These are phyloP conservation scores for Saccharomycopsis guyanensis DNA, from an alignment of 805 yeast species.

Conservation along the genomic window DNA sequence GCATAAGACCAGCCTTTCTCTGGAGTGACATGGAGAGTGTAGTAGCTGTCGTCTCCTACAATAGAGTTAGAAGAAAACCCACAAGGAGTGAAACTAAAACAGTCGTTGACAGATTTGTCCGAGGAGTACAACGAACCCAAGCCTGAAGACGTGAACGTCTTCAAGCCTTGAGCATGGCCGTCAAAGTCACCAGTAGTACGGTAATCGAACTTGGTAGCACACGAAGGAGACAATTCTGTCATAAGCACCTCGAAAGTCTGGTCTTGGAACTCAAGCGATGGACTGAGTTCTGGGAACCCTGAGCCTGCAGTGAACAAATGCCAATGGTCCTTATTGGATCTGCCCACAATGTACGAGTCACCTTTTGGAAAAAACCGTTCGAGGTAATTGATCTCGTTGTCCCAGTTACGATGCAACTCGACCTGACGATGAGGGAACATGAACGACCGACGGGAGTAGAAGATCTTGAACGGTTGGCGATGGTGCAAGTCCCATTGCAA, in stretches of 20 bases:
- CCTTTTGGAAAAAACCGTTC: conserved; percentile 58
- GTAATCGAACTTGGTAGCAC: conserved; percentile 53
- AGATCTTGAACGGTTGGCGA: conserved; percentile 52
- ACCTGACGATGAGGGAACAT: conserved; percentile 86
- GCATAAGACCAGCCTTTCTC: conserved; percentile 94
- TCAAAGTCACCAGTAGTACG: conserved; percentile 47
- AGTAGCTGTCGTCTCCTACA: conserved; percentile 53
- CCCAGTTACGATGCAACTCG: conserved; percentile 80
- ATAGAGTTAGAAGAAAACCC: conserved; percentile 90
- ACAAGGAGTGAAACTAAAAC: conserved; percentile 89
- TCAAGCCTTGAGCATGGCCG: conserved; percentile 75
- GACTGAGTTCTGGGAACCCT: neutral
- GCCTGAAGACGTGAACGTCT: conserved; percentile 55
- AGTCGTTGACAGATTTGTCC: conserved; percentile 48
- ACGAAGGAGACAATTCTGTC: conserved; percentile 66
- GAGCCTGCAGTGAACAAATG: conserved; percentile 65
- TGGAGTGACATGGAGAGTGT: conserved; percentile 90
- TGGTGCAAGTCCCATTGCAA: conserved; percentile 34
- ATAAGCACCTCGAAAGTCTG: conserved; percentile 84
- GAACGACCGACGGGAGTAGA: conserved; percentile 86
- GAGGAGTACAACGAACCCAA: conserved; percentile 53
- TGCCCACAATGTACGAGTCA: conserved; percentile 70
- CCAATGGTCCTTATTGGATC: conserved; percentile 82
- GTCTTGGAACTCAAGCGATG: conserved; percentile 31
- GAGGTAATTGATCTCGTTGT: conserved; percentile 64